Conservation (phyloP, 257 asterid genomes). For the Plantago major region DNA sequence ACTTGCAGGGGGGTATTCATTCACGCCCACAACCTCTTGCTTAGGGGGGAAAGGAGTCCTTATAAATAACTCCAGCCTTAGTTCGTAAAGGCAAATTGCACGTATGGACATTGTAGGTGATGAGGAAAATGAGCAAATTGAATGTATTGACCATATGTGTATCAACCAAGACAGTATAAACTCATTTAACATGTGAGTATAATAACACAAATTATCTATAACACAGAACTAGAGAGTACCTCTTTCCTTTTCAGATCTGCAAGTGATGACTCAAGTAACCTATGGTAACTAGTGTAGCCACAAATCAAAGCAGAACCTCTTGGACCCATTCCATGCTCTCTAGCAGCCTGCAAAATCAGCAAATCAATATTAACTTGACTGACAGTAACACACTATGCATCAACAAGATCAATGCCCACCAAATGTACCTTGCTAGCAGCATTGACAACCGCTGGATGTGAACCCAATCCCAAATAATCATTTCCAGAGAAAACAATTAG, state of each 20-base stretch:
- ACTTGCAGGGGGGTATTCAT: too few species aligned
- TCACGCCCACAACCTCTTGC: too few species aligned
- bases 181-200: background rate
- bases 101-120: background rate
- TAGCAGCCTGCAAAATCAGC: slow-evolving; percentile 60
- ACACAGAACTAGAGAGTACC: slow-evolving; percentile 33
- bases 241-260: slow-evolving; percentile 82
- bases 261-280: slow-evolving; percentile 70
- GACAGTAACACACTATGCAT: slow-evolving; percentile 1
- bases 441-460: slow-evolving; percentile 69
- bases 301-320: slow-evolving; percentile 96
- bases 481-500: slow-evolving; percentile 79
- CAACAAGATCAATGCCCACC: slow-evolving; percentile 1
- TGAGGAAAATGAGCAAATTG: background rate
- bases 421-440: slow-evolving; percentile 72
- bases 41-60: too few species aligned
- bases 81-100: background rate
- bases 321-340: slow-evolving; percentile 95
- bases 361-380: slow-evolving; percentile 3
- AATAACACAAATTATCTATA: background rate
- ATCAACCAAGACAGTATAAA: background rate
- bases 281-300: slow-evolving; percentile 90
- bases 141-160: background rate
- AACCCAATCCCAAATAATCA: slow-evolving; percentile 94
- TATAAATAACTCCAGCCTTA: background rate